These are phyloP conservation scores for Penicillium subrubescens DNA, from an alignment of 495 filamentous ascomycete genomes.

Conservation along the genomic window DNA sequence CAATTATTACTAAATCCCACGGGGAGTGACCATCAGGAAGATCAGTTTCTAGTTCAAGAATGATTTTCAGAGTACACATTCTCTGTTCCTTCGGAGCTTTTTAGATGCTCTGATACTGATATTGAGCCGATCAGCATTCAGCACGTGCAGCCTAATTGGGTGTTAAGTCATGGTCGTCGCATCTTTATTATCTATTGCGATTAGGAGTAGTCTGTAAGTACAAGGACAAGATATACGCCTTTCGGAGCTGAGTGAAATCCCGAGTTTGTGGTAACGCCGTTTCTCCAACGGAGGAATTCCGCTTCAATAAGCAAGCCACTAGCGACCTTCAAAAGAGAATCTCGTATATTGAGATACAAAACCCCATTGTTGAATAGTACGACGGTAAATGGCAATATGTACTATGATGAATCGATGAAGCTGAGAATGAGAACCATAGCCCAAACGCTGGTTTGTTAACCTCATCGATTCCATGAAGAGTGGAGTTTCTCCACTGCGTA, in stretches of 20 bases:
- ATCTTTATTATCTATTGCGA: neutral
- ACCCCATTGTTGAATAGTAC: neutral
- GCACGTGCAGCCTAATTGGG: neutral
- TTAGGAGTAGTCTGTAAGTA: neutral
- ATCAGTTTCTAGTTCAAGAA: neutral
- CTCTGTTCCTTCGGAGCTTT: neutral
- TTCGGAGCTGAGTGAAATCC: neutral
- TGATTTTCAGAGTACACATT: neutral
- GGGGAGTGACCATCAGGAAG: neutral
- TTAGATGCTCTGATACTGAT: neutral
- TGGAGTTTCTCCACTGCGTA: slow-evolving; percentile 37
- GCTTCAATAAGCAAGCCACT: neutral
- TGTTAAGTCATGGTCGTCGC: neutral
- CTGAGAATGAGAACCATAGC: neutral
- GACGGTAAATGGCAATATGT: neutral
- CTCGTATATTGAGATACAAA: neutral
- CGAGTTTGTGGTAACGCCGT: neutral
- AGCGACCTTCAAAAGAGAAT: neutral
- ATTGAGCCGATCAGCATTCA: neutral
- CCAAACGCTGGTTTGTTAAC: neutral
- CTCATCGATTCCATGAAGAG: slow-evolving; percentile 32
- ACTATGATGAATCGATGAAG: neutral
- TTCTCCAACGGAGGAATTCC: slow-evolving; percentile 8
- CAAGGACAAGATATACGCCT: neutral
- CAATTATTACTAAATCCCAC: neutral